These are phyloP conservation scores for Tolypocladium tropicale DNA, from an alignment of 2,329 filamentous ascomycete genomes.

Conservation along the genomic window DNA sequence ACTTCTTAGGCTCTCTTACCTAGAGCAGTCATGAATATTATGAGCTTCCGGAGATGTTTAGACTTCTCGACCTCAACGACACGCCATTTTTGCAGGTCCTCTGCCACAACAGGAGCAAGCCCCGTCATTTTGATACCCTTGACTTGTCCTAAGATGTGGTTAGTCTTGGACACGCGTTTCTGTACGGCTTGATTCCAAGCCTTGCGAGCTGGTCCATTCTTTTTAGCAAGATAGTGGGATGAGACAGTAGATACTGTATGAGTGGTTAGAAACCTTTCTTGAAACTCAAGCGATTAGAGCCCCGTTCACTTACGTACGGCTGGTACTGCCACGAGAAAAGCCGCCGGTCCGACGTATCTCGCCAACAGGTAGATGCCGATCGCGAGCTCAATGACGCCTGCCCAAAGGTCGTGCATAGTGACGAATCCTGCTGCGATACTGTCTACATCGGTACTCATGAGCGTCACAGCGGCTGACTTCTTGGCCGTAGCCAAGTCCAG, in stretches of 20 bases:
- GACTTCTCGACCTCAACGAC: conserved; percentile 8
- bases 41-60: conserved; percentile 1
- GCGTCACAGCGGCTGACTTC: conserved; percentile 25
- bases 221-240: conserved; percentile 28
- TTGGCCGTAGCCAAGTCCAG: conserved; percentile 16
- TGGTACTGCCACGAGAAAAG: conserved; percentile 48
- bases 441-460: conserved; percentile 37
- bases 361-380: conserved; percentile 6
- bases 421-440: conserved; percentile 14
- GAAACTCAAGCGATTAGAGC: neutral
- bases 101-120: conserved; percentile 7
- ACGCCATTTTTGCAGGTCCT: conserved; percentile 5
- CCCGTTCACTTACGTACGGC: conserved; percentile 35
- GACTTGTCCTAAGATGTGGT: conserved; percentile 19
- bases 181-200: conserved; percentile 20
- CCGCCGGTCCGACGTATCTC: conserved; percentile 1
- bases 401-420: conserved; percentile 22
- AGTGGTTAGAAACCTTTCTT: conserved; percentile 7
- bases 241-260: conserved; percentile 26
- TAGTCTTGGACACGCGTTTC: conserved; percentile 18
- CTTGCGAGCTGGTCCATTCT: conserved; percentile 28
- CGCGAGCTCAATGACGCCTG: conserved; percentile 13
- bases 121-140: conserved; percentile 27
- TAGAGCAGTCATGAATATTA: conserved; percentile 2
- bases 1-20: neutral